Evolutionary conservation across 805 yeast genomes (phyloP).

Genomic region (Saturnispora mendoncae): DNA sequence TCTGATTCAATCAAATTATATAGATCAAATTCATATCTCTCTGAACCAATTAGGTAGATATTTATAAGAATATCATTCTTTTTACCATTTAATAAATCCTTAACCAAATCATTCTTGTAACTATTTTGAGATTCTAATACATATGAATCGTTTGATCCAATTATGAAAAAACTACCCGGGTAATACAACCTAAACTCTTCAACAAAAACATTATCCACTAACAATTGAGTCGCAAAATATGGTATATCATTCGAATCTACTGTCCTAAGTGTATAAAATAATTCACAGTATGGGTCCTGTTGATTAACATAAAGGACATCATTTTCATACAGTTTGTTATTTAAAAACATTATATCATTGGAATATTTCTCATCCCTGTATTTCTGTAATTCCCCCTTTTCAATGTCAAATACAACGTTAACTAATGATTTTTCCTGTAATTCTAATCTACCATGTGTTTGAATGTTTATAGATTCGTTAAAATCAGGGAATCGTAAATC

Average conservation of each 20-base stretch:
- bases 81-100: not conserved
- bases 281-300: conserved; percentile 18
- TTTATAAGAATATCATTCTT: conserved; percentile 1
- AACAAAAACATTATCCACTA: conserved; percentile 25
- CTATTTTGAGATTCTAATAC: not conserved
- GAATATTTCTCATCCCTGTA: conserved; percentile 8
- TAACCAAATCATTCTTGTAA: not conserved
- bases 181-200: conserved; percentile 22
- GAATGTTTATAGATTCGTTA: conserved; percentile 42
- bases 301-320: conserved; percentile 26
- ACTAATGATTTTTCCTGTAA: conserved; percentile 14
- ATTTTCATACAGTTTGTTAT: conserved; percentile 14
- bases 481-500: conserved; percentile 59
- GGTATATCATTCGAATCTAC: conserved; percentile 44
- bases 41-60: conserved; percentile 8
- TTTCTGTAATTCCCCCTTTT: conserved; percentile 11
- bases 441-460: conserved; percentile 36
- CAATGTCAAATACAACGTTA: conserved; percentile 19
- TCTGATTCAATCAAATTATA: conserved; percentile 15
- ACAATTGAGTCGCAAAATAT: conserved; percentile 36
- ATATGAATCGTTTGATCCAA: not conserved
- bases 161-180: conserved; percentile 18
- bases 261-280: conserved; percentile 30
- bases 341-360: conserved; percentile 16
- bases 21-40: conserved; percentile 15